These are phyloP conservation scores for Xerocomus potaroensis DNA, from an alignment of 768 basidiomycete species.

Conservation along the genomic window DNA sequence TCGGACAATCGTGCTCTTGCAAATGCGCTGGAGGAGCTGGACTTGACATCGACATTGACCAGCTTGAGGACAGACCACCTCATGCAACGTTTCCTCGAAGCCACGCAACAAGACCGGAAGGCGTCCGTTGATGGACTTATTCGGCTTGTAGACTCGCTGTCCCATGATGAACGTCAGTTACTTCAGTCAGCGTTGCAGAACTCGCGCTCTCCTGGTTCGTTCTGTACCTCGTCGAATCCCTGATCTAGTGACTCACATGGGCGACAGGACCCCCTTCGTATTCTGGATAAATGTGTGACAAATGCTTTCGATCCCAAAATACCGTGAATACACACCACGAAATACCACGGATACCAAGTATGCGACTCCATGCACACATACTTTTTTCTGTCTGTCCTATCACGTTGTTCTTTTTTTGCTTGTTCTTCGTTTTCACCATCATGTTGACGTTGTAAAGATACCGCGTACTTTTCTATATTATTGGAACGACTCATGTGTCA, in stretches of 20 bases:
- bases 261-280: conserved; percentile 40
- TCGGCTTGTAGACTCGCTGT: conserved; percentile 67
- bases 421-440: not conserved
- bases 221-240: not conserved
- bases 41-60: conserved; percentile 56
- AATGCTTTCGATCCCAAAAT: conserved; percentile 4
- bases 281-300: conserved; percentile 19
- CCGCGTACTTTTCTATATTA: conserved; percentile 15
- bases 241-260: conserved; percentile 4
- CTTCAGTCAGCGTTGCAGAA: conserved; percentile 61
- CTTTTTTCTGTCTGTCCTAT: conserved; percentile 1
- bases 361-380: not conserved
- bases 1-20: conserved; percentile 57
- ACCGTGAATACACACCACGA: too few relatives aligned
- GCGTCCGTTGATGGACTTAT: conserved; percentile 70
- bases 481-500: too few relatives aligned
- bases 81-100: conserved; percentile 57
- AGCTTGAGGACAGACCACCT: conserved; percentile 71
- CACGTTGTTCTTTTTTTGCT: conserved; percentile 6
- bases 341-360: conserved; percentile 6
- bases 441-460: conserved; percentile 16
- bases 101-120: conserved; percentile 73
- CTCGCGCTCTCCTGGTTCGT: conserved; percentile 57
- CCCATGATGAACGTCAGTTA: conserved; percentile 64
- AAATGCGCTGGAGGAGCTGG: conserved; percentile 65